Evolutionary conservation across 192 early-diverging fungal species (phyloP).

Genomic region (Cetraspora pellucida): DNA sequence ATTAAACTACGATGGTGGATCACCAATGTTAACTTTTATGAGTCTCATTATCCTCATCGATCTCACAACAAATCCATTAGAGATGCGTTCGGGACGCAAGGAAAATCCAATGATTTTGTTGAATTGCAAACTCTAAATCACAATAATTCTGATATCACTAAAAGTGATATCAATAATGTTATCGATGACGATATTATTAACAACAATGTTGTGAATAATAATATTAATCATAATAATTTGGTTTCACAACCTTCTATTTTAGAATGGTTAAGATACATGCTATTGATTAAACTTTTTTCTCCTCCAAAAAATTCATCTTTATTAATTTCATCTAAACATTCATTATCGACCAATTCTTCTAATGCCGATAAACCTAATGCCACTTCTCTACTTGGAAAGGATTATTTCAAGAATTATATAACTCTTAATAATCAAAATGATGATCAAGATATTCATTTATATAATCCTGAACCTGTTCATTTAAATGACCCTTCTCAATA

Average conservation of each 20-base stretch:
- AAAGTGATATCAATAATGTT: no score
- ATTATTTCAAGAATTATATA: no score
- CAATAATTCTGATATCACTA: neutral
- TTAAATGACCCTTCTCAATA: no score
- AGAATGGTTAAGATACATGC: neutral
- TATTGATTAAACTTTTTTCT: neutral
- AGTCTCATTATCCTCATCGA: neutral
- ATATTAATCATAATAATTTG: no score
- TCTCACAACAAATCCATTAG: constrained; percentile 24
- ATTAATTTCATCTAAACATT: neutral
- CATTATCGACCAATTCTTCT: no score
- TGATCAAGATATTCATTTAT: no score
- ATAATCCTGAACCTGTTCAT: no score
- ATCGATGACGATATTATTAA: no score
- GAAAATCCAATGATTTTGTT: neutral
- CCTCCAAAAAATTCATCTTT: neutral
- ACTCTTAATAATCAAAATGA: no score
- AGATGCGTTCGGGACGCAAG: neutral
- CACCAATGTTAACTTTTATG: neutral
- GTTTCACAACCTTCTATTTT: neutral
- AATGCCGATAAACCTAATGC: no score
- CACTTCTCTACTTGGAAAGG: no score
- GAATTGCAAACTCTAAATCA: neutral
- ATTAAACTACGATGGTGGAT: neutral
- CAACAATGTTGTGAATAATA: no score